Percentiles rank a stretch among this genome's conserved stretches.
phyloP scores from a whole-genome alignment of 73 alveolate species.

The Diophrys sp. region DNA sequence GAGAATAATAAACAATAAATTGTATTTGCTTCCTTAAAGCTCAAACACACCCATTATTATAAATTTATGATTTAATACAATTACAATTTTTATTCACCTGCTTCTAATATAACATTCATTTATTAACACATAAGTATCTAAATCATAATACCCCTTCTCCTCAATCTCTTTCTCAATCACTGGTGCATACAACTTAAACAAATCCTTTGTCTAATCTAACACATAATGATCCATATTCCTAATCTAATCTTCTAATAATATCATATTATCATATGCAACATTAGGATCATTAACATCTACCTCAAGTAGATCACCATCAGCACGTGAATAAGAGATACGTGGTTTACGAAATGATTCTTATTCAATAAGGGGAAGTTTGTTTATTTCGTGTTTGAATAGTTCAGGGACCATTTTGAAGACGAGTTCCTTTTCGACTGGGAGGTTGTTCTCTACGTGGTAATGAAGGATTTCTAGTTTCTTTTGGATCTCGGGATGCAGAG shows the following conservation, averaged over 20 bases:
- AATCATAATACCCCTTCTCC: conserved; percentile 27
- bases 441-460: conserved; percentile 68
- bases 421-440: conserved; percentile 73
- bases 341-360: conserved; percentile 17
- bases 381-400: conserved; percentile 56
- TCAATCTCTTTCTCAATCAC: conserved; percentile 22
- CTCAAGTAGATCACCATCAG: conserved; percentile 51
- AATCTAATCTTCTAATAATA: conserved; percentile 17
- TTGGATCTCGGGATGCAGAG: conserved; percentile 69
- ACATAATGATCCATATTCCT: conserved; percentile 49
- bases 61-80: too few species aligned
- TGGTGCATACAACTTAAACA: conserved; percentile 22
- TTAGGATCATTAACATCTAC: conserved; percentile 23
- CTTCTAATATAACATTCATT: too few species aligned
- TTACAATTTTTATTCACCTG: too few species aligned
- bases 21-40: too few species aligned
- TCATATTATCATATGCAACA: not conserved
- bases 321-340: conserved; percentile 28
- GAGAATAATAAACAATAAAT: too few species aligned
- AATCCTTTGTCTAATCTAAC: conserved; percentile 30
- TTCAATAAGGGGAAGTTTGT: conserved; percentile 29
- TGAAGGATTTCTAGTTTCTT: conserved; percentile 68
- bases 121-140: too few species aligned
- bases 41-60: too few species aligned
- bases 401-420: conserved; percentile 76